A percentile compares a stretch with the other conserved stretches of the same genome.
Evolutionary conservation across 371 early-diverging fungal species (phyloP).

Genomic region (Mortierella sp.): DNA sequence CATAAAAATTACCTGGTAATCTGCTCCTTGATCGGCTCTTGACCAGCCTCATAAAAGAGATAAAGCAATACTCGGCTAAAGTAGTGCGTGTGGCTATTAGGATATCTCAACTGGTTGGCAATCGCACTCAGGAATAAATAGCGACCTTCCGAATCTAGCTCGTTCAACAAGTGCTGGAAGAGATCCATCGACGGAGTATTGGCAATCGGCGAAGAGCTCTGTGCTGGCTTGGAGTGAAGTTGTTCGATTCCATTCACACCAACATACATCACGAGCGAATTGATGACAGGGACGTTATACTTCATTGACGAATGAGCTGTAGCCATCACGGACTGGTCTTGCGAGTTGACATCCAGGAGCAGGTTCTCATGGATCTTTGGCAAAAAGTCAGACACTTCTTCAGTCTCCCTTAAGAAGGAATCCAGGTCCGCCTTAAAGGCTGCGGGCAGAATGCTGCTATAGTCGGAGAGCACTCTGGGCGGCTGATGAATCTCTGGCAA

Average conservation of each 20-base stretch:
- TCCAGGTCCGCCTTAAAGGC: slow-evolving; percentile 81
- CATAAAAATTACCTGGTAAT: slow-evolving; percentile 67
- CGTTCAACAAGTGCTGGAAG: slow-evolving; percentile 80
- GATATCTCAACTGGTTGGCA: slow-evolving; percentile 97
- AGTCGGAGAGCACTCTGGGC: slow-evolving; percentile 90
- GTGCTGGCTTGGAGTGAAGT: slow-evolving; percentile 49
- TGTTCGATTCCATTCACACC: slow-evolving; percentile 84
- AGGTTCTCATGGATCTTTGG: slow-evolving; percentile 63
- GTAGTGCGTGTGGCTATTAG: slow-evolving; percentile 96
- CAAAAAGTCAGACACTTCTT: slow-evolving; percentile 65
- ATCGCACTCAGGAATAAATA: slow-evolving; percentile 92
- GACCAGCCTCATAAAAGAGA: slow-evolving; percentile 85
- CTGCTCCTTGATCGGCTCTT: slow-evolving; percentile 92
- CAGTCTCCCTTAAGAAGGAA: slow-evolving; percentile 71
- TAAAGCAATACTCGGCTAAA: slow-evolving; percentile 87
- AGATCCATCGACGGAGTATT: slow-evolving; percentile 88
- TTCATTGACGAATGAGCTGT: slow-evolving; percentile 45
- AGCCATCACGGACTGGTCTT: slow-evolving; percentile 49
- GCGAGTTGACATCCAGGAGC: slow-evolving; percentile 35
- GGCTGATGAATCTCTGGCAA: slow-evolving; percentile 87
- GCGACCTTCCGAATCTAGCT: slow-evolving; percentile 89
- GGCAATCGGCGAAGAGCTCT: slow-evolving; percentile 58
- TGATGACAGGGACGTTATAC: slow-evolving; percentile 87
- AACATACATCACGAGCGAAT: slow-evolving; percentile 91
- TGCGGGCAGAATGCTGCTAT: slow-evolving; percentile 65